Conservation (phyloP, 495 filamentous ascomycete species). For the Aspergillus egyptiacus region DNA sequence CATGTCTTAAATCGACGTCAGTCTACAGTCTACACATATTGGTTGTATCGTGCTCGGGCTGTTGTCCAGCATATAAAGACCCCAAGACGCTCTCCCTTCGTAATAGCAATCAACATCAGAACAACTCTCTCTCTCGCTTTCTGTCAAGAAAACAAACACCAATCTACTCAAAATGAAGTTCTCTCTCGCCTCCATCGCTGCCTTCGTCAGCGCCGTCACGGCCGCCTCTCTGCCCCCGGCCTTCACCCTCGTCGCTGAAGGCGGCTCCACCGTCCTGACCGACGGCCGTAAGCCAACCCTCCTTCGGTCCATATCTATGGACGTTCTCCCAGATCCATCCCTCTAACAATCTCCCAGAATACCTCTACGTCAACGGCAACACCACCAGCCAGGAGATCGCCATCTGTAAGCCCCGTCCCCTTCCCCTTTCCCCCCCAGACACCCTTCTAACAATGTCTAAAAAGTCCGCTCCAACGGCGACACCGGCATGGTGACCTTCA, state of each 20-base stretch:
- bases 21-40: not conserved
- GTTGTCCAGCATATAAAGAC: too few species aligned
- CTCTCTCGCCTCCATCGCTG: slow-evolving; percentile 23
- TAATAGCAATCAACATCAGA: not conserved
- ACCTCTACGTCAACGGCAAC: slow-evolving; percentile 25
- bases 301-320: not conserved
- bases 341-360: slow-evolving; percentile 10
- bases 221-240: slow-evolving; percentile 26
- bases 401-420: slow-evolving; percentile 20
- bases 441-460: slow-evolving; percentile 7
- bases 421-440: not conserved
- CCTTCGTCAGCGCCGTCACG: slow-evolving; percentile 22
- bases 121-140: too few species aligned
- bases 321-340: not conserved
- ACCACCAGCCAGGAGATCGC: slow-evolving; percentile 20
- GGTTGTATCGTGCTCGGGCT: too few species aligned
- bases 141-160: not conserved
- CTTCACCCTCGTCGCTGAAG: slow-evolving; percentile 32
- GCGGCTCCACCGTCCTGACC: slow-evolving; percentile 27
- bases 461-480: slow-evolving; percentile 14
- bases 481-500: slow-evolving; percentile 23
- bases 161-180: slow-evolving; percentile 26
- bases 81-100: too few species aligned
- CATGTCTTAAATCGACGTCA: slow-evolving; percentile 7
- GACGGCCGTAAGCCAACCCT: slow-evolving; percentile 24